Evolutionary conservation across 352 stramenopile genomes (phyloP), one percentile per base, ranked within the genome.

Genomic region (Phytopythium helicoides): DNA sequence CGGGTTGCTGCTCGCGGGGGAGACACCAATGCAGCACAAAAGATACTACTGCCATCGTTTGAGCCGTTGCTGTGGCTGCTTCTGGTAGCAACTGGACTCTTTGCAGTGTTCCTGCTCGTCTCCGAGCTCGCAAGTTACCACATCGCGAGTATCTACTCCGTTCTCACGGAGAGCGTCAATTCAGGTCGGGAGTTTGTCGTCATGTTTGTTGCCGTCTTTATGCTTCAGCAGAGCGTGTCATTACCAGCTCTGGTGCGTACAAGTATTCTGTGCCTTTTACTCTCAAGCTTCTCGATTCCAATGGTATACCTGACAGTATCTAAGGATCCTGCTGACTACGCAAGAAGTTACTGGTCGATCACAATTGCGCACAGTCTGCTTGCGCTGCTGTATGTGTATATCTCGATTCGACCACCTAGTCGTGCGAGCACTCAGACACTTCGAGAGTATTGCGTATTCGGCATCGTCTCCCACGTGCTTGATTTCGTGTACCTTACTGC

Each of bases 221-320:
- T 86, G 55, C 62, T 77, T 12, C 70, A 84, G 26, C 76, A 79
- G 52, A 81, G 67, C 35, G 67, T 81, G 3, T 79, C 76, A 11
- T 52, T 75, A 22, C 73, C 70, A 1, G 72, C 76, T 1, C 59
- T 87, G 22, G 10, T 51, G 21, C 64, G 76, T 12, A 58, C 73
- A 0, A 51, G 74, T 16, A 19, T 40, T 15, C 55, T 81, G 28
- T 71, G 70, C 4, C 11, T 66, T 4, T 22, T 67, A 6, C 52
- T 84, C 3, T 62, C 70, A 18, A 63, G 49, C 12, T 84, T 81
- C 47, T 61, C 64, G 26, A 47, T 84, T 23, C 73, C 67, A 2
- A 56, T 81, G 5, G 71, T 76, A 6, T 72, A 58, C 56, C 73
- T 51, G 47, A 67, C 61, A 8, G 58, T 51, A 8, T 46, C 58